A percentile compares a stretch with the other conserved stretches of the same genome.
phyloP scores from a whole-genome alignment of 306 rosid species.

The Trichosanthes cucumerina region DNA sequence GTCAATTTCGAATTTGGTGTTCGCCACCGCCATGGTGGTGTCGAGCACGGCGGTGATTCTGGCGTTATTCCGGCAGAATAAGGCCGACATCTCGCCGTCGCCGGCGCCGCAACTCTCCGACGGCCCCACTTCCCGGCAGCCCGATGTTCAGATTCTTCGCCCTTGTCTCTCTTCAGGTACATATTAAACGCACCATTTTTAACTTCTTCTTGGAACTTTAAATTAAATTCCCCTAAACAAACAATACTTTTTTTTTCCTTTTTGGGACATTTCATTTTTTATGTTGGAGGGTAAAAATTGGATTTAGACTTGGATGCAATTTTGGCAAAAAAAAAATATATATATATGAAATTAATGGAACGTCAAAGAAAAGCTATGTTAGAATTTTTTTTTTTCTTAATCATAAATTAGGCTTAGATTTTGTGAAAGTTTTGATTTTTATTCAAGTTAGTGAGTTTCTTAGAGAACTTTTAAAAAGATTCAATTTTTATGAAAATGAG shows the following conservation, averaged over 20 bases:
- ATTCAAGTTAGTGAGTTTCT: neutral
- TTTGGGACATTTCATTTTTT: too few relatives aligned
- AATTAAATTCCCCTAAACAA: neutral
- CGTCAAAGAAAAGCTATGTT: too few relatives aligned
- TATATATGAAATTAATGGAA: too few relatives aligned
- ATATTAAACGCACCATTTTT: neutral
- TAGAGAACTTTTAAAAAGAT: too few relatives aligned
- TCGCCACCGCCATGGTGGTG: conserved; percentile 45
- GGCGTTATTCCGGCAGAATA: conserved; percentile 20
- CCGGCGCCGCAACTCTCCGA: neutral
- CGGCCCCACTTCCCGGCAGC: neutral
- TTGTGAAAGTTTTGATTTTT: too few relatives aligned
- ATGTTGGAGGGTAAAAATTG: neutral
- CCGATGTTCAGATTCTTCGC: conserved; percentile 18
- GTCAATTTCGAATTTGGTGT: conserved; percentile 29
- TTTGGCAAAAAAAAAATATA: too few relatives aligned
- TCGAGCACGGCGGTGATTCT: conserved; percentile 40
- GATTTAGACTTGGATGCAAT: too few relatives aligned
- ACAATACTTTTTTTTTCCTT: too few relatives aligned
- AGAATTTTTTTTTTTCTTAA: too few relatives aligned
- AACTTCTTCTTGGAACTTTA: neutral
- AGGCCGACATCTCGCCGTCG: neutral
- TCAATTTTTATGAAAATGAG: too few relatives aligned
- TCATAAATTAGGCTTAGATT: too few relatives aligned
- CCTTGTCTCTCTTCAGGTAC: conserved; percentile 22